Evolutionary conservation across 23 red algal species (phyloP).

Genomic region (Gracilaria caudata): DNA sequence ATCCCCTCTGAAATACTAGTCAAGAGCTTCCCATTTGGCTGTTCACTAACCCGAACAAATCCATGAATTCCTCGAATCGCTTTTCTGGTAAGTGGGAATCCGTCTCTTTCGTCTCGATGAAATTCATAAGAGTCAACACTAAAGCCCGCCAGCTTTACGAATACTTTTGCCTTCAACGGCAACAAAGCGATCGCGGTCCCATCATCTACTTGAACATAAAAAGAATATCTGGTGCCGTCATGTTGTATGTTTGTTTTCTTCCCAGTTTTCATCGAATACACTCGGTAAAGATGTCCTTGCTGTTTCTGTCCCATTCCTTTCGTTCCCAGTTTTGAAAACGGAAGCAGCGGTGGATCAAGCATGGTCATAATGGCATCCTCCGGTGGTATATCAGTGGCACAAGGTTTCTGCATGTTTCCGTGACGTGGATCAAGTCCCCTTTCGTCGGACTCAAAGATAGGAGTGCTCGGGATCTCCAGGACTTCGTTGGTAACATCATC

Average conservation of each 20-base stretch:
- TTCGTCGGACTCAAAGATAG: conserved; percentile 24
- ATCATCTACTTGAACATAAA: conserved; percentile 48
- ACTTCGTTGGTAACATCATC: not conserved
- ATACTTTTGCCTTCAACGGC: not conserved
- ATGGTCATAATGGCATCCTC: conserved; percentile 4
- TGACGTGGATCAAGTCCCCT: not conserved
- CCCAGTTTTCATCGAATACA: conserved; percentile 25
- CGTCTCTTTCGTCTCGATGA: not conserved
- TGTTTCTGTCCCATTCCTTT: not conserved
- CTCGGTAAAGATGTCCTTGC: not conserved
- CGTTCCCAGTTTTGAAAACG: not conserved
- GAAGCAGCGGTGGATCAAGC: conserved; percentile 10
- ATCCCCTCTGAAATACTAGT: not conserved
- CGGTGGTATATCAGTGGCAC: not conserved
- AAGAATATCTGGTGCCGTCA: not conserved
- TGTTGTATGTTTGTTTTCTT: not conserved
- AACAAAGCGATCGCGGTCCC: conserved; percentile 38
- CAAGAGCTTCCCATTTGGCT: not conserved
- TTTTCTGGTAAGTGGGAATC: not conserved
- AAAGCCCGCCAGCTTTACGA: not conserved
- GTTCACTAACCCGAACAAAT: conserved; percentile 3
- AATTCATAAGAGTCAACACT: not conserved
- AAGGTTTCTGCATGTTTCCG: not conserved
- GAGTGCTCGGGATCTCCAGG: conserved; percentile 29
- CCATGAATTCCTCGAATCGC: conserved; percentile 46